Conservation (phyloP, 2,329 filamentous ascomycete genomes). For the Ceratocystiopsis sp. region DNA sequence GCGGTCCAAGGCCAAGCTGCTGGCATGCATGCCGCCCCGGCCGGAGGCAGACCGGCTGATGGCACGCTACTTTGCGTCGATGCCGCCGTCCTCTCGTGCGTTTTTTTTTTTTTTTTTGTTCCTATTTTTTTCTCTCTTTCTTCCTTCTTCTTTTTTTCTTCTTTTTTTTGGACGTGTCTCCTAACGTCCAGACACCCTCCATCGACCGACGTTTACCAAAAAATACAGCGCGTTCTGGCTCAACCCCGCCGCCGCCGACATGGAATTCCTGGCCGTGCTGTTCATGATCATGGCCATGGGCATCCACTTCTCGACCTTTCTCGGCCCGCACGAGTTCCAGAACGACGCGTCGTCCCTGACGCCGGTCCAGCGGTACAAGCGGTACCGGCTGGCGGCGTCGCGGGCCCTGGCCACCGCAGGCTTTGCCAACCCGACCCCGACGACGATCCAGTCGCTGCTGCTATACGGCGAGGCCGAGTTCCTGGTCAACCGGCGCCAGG, state of each 20-base stretch:
- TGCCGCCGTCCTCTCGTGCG: slow-evolving; percentile 34
- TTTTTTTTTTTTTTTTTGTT: background rate
- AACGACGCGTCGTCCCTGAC: slow-evolving; percentile 24
- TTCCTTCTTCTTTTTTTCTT: background rate
- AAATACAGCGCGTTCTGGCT: slow-evolving; percentile 15
- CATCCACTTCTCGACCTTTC: slow-evolving; percentile 27
- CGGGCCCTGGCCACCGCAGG: slow-evolving; percentile 33
- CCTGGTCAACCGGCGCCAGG: slow-evolving; percentile 31
- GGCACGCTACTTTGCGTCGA: slow-evolving; percentile 34
- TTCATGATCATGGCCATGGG: slow-evolving; percentile 15
- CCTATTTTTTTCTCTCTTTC: background rate
- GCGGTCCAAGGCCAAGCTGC: slow-evolving; percentile 26
- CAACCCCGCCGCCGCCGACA: slow-evolving; percentile 7
- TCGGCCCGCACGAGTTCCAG: slow-evolving; percentile 26
- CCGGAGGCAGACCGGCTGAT: slow-evolving; percentile 31
- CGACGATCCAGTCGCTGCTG: slow-evolving; percentile 32
- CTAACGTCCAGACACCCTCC: slow-evolving; percentile 27
- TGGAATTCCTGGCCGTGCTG: slow-evolving; percentile 16
- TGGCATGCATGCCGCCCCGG: slow-evolving; percentile 30
- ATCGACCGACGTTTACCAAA: slow-evolving; percentile 24
- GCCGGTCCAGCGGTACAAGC: slow-evolving; percentile 26
- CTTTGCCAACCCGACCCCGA: slow-evolving; percentile 30
- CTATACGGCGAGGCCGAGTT: slow-evolving; percentile 38
- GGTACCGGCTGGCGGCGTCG: slow-evolving; percentile 31
- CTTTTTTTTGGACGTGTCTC: background rate